These are phyloP conservation scores for Penicillium fuscoglaucum DNA, from an alignment of 2,329 filamentous ascomycete species.

Conservation along the genomic window DNA sequence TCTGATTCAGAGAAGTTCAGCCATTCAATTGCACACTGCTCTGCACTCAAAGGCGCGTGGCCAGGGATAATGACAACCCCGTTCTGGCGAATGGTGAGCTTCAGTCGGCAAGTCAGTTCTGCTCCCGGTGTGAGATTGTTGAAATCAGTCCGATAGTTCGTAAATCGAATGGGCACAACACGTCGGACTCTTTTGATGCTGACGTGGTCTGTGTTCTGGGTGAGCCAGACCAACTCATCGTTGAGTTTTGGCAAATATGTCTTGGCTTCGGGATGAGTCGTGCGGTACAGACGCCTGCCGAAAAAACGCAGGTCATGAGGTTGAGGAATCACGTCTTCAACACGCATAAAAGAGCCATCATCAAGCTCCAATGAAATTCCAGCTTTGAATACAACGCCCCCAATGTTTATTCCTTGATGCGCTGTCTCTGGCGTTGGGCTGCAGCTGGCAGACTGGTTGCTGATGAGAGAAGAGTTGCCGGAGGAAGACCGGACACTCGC, in stretches of 20 bases:
- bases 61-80: slow-evolving; percentile 1
- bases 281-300: slow-evolving; percentile 41
- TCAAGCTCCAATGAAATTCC: slow-evolving; percentile 41
- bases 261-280: slow-evolving; percentile 34
- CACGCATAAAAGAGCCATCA: slow-evolving; percentile 44
- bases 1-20: slow-evolving; percentile 35
- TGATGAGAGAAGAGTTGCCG: background rate
- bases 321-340: slow-evolving; percentile 39
- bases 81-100: slow-evolving; percentile 20
- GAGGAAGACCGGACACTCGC: background rate
- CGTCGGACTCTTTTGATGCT: slow-evolving; percentile 39
- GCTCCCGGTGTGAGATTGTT: slow-evolving; percentile 24
- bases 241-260: slow-evolving; percentile 35
- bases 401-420: slow-evolving; percentile 3
- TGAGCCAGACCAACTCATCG: slow-evolving; percentile 50
- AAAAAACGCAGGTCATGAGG: slow-evolving; percentile 33
- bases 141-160: slow-evolving; percentile 49
- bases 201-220: slow-evolving; percentile 47
- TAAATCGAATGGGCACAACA: slow-evolving; percentile 52
- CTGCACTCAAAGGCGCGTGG: slow-evolving; percentile 3
- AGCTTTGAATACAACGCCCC: slow-evolving; percentile 26
- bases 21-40: slow-evolving; percentile 33
- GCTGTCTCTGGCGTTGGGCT: slow-evolving; percentile 10
- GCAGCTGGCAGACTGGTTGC: background rate
- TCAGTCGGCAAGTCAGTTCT: slow-evolving; percentile 37